phyloP scores from a whole-genome alignment of 768 basidiomycete genomes.

The Boletus eberwhitei region DNA sequence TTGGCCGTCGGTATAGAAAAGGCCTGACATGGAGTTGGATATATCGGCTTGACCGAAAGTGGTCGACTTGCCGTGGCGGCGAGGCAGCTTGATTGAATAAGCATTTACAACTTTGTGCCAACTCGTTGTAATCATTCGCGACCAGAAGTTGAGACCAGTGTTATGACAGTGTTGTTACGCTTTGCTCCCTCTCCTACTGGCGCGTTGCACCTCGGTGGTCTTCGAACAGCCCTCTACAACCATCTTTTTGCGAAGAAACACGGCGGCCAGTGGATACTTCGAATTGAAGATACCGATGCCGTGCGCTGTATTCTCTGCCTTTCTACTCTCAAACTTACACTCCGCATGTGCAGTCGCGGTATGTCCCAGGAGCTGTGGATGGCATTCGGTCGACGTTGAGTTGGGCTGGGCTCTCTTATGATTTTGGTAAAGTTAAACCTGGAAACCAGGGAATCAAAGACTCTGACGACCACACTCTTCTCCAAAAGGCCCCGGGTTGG shows the following conservation, averaged over 20 bases:
- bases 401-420: constrained; percentile 92
- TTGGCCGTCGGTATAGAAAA: background rate
- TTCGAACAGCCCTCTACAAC: constrained; percentile 93
- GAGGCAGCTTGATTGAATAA: too few relatives aligned
- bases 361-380: constrained; percentile 82
- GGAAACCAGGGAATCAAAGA: too few relatives aligned
- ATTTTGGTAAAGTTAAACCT: constrained; percentile 62
- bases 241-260: constrained; percentile 78
- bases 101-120: too few relatives aligned
- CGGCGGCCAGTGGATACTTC: constrained; percentile 85
- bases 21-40: background rate
- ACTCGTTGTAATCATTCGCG: too few relatives aligned
- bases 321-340: background rate
- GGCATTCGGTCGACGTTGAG: constrained; percentile 69
- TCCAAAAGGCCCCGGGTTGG: constrained; percentile 66
- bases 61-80: too few relatives aligned
- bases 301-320: constrained; percentile 43
- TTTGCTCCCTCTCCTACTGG: constrained; percentile 99
- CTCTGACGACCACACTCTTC: constrained; percentile 4
- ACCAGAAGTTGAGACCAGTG: too few relatives aligned
- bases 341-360: constrained; percentile 53
- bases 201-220: constrained; percentile 87
- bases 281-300: constrained; percentile 94
- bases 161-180: constrained; percentile 62
- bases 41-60: too few relatives aligned